Evolutionary conservation across 2,329 filamentous ascomycete genomes (phyloP).

Genomic region (Colletotrichum eremochloae): DNA sequence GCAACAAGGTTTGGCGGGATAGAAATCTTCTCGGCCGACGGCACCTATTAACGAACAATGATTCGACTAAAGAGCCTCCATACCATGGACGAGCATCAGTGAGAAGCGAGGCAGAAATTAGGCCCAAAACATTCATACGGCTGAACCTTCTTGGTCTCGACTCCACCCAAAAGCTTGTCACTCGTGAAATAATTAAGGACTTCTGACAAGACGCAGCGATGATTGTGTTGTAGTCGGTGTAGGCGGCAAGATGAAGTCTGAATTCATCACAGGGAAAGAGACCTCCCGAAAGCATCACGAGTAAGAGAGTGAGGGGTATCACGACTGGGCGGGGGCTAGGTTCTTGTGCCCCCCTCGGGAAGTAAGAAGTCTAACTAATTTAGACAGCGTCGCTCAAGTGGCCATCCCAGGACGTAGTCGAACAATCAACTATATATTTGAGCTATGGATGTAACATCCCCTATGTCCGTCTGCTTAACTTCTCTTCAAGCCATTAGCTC

Average conservation of each 20-base stretch:
- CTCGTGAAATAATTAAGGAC: conserved; percentile 11
- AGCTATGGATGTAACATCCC: neutral
- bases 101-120: neutral
- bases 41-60: neutral
- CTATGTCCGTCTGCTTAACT: fast-evolving
- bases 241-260: neutral
- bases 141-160: conserved; percentile 36
- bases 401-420: neutral
- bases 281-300: conserved; percentile 9
- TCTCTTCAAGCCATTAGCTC: neutral
- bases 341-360: neutral
- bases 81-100: no score
- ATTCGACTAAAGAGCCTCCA: neutral
- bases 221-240: neutral
- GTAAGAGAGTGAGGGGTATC: neutral
- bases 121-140: conserved; percentile 30
- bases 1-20: neutral
- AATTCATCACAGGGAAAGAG: neutral
- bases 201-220: conserved; percentile 19
- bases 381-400: neutral
- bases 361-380: neutral
- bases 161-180: conserved; percentile 36
- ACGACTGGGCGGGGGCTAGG: neutral
- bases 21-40: neutral
- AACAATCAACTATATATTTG: conserved; percentile 9